Base-by-base conservation (phyloP, 345 rosid genomes). In the Balakata baccata region DNA sequence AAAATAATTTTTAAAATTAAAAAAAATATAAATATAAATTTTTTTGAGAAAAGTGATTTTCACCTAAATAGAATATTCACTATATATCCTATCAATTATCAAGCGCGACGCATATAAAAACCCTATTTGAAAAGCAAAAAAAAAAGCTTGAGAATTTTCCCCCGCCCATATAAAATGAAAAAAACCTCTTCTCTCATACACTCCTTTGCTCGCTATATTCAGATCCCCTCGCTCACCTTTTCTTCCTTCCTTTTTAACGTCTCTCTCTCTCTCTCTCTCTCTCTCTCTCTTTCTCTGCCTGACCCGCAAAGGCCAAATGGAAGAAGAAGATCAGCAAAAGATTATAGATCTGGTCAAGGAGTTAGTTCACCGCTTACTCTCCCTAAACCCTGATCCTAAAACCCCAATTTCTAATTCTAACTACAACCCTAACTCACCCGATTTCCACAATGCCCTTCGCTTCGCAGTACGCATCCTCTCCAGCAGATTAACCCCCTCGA, bases 391-490 rank as follows among this genome's bases (percentile, higher is more conserved):
- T 85, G 68, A 59, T n/a, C 47, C 61, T 23, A 34, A 37, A 64
- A 73, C 90, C 51, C 79, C 77, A 69, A 85, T 75, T 81, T 85
- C 88, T 46, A 46, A 72, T n/a, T 53, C 70, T 64, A 79, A 64
- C 64, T 82, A 73, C 62, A 76, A 73, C 78, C 88, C 88, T 61
- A 79, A 77, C 73, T 81, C 90, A 18, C 76, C 84, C 58, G 81
- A 84, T 75, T 86, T 88, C 78, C 84, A 72, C 41, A 71, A 84
- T 77, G 87, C 94, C 68, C 85, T 91, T 37, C 92, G 88, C 78
- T 96, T 87, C 81, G 91, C 99, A 17, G 20, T 79, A 37, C 98
- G 98, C 72, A 93, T 96, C 72, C 94, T 96, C 75, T 88, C 92
- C 72, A 93, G 99, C 83, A 88, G 94, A 50, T 78, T 93, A 54